These are phyloP conservation scores for Lunularia cruciata DNA, from an alignment of 225 moss, liverwort and hornwort genomes.

Conservation along the genomic window DNA sequence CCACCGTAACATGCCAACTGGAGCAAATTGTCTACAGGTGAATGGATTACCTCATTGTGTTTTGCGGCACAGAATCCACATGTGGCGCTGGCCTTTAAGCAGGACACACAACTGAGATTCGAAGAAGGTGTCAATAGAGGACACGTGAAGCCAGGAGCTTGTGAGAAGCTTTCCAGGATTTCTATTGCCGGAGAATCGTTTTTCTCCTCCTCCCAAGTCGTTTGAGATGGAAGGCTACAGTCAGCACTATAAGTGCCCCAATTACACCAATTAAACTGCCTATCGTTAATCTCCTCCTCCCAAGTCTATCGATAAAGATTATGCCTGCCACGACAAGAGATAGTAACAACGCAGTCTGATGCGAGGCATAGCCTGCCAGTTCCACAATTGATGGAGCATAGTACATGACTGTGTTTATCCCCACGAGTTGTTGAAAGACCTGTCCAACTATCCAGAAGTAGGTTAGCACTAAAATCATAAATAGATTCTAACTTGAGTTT, in stretches of 20 bases:
- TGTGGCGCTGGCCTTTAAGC: conserved; percentile 25
- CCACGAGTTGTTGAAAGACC: conserved; percentile 90
- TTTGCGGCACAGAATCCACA: conserved; percentile 84
- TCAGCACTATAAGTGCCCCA: conserved; percentile 57
- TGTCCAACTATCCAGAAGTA: conserved; percentile 25
- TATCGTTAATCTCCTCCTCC: conserved; percentile 68
- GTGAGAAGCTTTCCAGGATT: conserved; percentile 16
- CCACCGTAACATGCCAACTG: too few species aligned
- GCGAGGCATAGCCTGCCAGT: conserved; percentile 80
- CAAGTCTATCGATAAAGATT: conserved; percentile 66
- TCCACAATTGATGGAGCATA: conserved; percentile 91
- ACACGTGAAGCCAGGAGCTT: conserved; percentile 45
- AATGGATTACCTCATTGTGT: conserved; percentile 70
- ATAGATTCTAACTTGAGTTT: too few species aligned
- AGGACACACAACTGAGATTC: conserved; percentile 44
- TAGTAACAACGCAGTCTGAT: conserved; percentile 69
- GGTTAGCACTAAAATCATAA: too few species aligned
- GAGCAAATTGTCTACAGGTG: too few species aligned
- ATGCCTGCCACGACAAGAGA: conserved; percentile 60
- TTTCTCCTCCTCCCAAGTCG: too few species aligned
- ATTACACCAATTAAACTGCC: conserved; percentile 72
- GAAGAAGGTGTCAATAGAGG: conserved; percentile 26
- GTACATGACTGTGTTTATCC: conserved; percentile 98
- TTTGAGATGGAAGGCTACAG: conserved; percentile 64
- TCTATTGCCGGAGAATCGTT: conserved; percentile 58